phyloP scores from a whole-genome alignment of 78 protist species.

The Dictyostelium purpureum region DNA sequence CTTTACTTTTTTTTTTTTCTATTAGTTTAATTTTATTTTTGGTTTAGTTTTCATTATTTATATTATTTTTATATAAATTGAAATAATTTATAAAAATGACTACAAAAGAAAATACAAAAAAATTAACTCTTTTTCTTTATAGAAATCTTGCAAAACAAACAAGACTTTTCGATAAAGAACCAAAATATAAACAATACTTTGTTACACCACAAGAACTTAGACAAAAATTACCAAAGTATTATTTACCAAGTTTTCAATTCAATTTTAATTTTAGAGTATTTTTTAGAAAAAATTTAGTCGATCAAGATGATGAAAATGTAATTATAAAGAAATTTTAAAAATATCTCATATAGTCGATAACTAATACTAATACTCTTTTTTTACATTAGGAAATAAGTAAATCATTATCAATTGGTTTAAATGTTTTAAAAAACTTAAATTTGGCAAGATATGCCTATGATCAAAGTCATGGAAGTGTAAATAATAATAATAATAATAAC shows the following conservation, averaged over 20 bases:
- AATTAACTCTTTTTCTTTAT: conserved; percentile 19
- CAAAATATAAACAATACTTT: conserved; percentile 45
- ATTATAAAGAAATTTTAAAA: neutral
- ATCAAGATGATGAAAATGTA: neutral
- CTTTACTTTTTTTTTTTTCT: no score
- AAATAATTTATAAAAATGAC: neutral
- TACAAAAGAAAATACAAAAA: neutral
- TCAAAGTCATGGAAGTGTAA: no score
- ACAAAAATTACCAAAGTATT: conserved; percentile 39
- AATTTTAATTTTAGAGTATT: conserved; percentile 15
- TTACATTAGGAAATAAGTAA: neutral
- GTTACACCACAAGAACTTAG: conserved; percentile 43
- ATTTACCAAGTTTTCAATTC: conserved; percentile 62
- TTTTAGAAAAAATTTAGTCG: neutral
- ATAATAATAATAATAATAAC: no score
- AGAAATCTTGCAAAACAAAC: conserved; percentile 32
- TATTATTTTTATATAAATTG: no score
- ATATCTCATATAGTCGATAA: neutral
- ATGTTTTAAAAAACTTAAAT: conserved; percentile 55
- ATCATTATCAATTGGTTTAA: conserved; percentile 5
- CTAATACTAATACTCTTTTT: neutral
- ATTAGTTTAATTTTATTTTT: no score
- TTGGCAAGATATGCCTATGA: neutral
- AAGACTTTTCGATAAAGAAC: conserved; percentile 3
- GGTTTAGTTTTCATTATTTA: no score